Evolutionary conservation across 495 filamentous ascomycete species (phyloP), one percentile per base, ranked within the genome.

Genomic region (Delitschia confertaspora): DNA sequence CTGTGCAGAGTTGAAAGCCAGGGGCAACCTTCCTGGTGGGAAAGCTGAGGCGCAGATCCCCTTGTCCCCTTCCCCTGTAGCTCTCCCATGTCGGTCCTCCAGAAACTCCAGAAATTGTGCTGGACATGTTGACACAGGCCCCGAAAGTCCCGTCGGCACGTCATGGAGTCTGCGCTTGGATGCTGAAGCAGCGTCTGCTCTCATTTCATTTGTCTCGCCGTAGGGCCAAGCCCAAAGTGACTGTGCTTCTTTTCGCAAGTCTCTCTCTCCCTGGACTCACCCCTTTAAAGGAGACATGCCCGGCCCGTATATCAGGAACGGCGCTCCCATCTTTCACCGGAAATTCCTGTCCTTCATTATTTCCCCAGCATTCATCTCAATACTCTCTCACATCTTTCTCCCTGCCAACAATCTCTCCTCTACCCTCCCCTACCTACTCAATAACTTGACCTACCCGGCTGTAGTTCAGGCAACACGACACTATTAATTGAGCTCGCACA

Each of bases 121-220:
- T 42, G 41, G 18, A 38, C 42, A 27, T 31, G 29, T 47, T 47
- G 50, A 53, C 47, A 53, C 50, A 43, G 17, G 50, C 42, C 48
- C 47, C 22, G 35, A 39, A 49, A 30, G 46, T 36, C 38, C 46
- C 40, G 40, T 45, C 51, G 51, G 45, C 51, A 54, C 45, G 51
- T 49, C 51, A 49, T 53, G 49, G 5, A 18, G 27, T 37, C 29
- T 46, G 34, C 35, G 50, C 44, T 44, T 34, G 26, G 45, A 19
- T 35, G 23, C 32, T 27, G 21, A 43, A 38, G 20, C 35, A 40
- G n/a, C n/a, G n/a, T n/a, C 48, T 34, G 37, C 39, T 33, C 40
- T 45, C 27, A 49, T 46, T 46, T 51, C 24, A 43, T 41, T 46
- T 49, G 50, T 53, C 49, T 53, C 36, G 42, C 33, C 33, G 40